Evolutionary conservation across 345 rosid species (phyloP), one percentile per base, ranked within the genome.

Genomic region (Rubroshorea leprosula): DNA sequence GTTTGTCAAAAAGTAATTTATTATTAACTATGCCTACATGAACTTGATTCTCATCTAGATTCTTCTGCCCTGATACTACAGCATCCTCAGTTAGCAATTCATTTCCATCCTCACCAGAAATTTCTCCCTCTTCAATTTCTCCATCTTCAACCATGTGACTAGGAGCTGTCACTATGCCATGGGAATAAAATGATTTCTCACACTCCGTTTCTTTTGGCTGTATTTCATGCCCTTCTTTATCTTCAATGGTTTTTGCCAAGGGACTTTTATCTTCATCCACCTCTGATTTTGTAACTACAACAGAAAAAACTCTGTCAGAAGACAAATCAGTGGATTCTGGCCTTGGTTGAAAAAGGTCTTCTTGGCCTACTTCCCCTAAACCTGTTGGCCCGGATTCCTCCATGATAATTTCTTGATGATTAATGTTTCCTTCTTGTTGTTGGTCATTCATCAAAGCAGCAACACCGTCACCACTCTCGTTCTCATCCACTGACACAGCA

Each of bases 61-160:
- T 8, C 4, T 27, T 67, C 19, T 65, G 71, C 57, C 49, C 65
- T 3, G 67, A 48, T 21, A 45, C 55, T 41, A 61, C 24, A 52
- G 54, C 74, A 65, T 71, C 70, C n/a, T 31, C 74, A 51, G 22
- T 2, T 57, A 68, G 19, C 61, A 54, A 50, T 51, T 29, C 65
- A 22, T 56, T 60, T 27, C 52, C 35, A 57, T 51, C 51, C 49
- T 69, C 74, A 19, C 75, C 84, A 60, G 75, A 76, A 61, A 81
- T 64, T 71, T 81, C 90, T 64, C 84, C 80, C 65, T 79, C 85
- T 72, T 81, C 90, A 22, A 67, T 67, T 51, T 70, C 85, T 15
- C 61, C 74, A 57, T 73, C 73, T 65, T 77, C 75, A 66, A 65
- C 65, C 46, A 69, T 62, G 26, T 29, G 60, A 65, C 55, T 45